phyloP scores from a whole-genome alignment of 768 basidiomycete genomes.

The Rhodotorula diobovata region DNA sequence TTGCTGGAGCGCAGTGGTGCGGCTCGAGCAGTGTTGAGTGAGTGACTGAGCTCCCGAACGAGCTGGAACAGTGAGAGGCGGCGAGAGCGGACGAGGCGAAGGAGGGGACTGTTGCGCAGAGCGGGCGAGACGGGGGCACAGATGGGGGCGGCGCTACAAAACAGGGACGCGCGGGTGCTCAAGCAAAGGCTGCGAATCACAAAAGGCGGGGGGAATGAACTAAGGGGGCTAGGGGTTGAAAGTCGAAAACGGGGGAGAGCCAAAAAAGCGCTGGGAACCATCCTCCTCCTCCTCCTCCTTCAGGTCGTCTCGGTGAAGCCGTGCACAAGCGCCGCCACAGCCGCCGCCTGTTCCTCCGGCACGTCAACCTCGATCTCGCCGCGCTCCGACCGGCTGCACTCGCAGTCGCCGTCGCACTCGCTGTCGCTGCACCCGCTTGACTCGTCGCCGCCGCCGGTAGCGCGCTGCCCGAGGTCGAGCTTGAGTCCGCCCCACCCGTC shows the following conservation, averaged over 20 bases:
- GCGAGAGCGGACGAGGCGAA: no score
- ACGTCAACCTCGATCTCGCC: background rate
- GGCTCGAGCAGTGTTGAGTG: no score
- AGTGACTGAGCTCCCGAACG: no score
- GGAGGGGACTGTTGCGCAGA: no score
- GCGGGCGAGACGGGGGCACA: no score
- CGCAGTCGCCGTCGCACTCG: slow-evolving; percentile 18
- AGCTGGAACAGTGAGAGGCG: no score
- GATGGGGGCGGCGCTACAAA: no score
- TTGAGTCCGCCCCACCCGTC: background rate
- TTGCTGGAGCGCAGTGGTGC: no score
- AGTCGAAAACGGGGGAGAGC: background rate
- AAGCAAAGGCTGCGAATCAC: no score
- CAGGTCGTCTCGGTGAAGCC: background rate
- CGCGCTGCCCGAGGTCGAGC: background rate
- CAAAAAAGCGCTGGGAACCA: background rate
- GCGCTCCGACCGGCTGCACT: slow-evolving; percentile 7
- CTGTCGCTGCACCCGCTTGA: slow-evolving; percentile 4
- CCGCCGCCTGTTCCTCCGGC: slow-evolving; percentile 17
- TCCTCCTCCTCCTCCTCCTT: background rate
- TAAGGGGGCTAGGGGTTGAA: background rate
- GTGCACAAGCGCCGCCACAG: slow-evolving; percentile 18
- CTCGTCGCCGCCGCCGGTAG: background rate
- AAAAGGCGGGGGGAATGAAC: background rate
- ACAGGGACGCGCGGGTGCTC: background rate